Base-by-base conservation (phyloP, 352 stramenopile species). In the Phytophthora niederhauseri region DNA sequence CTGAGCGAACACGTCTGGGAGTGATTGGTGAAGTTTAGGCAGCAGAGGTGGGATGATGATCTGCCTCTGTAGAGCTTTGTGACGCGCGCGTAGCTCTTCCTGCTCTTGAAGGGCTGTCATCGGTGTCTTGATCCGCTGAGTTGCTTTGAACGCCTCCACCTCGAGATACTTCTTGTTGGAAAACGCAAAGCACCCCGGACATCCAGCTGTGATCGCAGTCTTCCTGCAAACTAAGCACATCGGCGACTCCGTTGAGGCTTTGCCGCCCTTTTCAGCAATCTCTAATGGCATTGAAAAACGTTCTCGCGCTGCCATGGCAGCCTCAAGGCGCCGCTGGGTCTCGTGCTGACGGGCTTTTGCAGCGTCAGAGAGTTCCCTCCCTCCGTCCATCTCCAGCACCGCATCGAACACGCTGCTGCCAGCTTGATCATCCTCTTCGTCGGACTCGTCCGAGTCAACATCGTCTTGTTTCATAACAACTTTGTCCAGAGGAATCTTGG, bases 141-240 rank as follows among this genome's bases (percentile, higher is more conserved):
- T 77, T 3, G 76, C 61, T 61, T 80, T 77, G 5, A 67, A 75
- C 15, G 70, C 57, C 36, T 81, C 64, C 2, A 78, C 59, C 8
- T 78, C 50, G 15, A 71, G 52, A 52, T 82, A 88, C 14, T 62
- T 76, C 11, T 74, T 66, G 20, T 63, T 70, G 0, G 77, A 82
- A 62, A 92, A 91, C 9, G 70, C 57, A 70, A 92, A 93, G 51
- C 85, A 93, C 1, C 87, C 85, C 3, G 85, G 81, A 61, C 85
- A 95, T 4, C 87, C 85, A 53, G 70, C 38, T 15, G 76, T 78
- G 7, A 34, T 38, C n/a, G 48, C 31, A 6, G 59, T 46, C 52
- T 72, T 61, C 50, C 80, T 77, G 61, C 82, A 82, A 34, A 89
- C 43, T 19, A 83, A 62, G 22, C 84, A 82, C 2, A 46, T 26